Percentiles rank a stretch among this genome's conserved stretches.
Conservation (phyloP, 768 basidiomycete species). For the Austroboletus festivus region DNA sequence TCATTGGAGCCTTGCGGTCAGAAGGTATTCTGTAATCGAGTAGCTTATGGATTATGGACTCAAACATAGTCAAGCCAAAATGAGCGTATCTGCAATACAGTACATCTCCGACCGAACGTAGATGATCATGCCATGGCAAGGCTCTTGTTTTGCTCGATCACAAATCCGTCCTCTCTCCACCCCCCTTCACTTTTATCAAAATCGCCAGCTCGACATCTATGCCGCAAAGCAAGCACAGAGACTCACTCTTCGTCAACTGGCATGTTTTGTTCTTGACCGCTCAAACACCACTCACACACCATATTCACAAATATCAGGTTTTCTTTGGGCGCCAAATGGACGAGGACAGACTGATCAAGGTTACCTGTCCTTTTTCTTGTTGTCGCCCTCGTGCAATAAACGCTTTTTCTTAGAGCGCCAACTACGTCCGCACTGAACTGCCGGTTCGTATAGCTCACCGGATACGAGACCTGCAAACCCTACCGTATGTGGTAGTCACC, state of each 20-base stretch:
- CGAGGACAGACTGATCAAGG: constrained; percentile 74
- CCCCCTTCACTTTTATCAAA: constrained; percentile 73
- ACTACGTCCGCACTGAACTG: constrained; percentile 86
- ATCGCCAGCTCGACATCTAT: constrained; percentile 77
- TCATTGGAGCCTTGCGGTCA: constrained; percentile 70
- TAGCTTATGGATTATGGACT: not conserved
- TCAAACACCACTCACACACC: not conserved
- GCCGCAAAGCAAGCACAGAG: constrained; percentile 70
- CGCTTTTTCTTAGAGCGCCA: constrained; percentile 64
- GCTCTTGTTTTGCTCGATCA: constrained; percentile 7
- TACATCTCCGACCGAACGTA: constrained; percentile 8
- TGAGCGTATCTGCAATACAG: too few relatives aligned
- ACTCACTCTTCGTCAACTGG: constrained; percentile 76
- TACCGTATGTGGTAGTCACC: constrained; percentile 85
- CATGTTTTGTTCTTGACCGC: constrained; percentile 31
- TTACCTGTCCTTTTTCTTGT: constrained; percentile 21
- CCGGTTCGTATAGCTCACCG: constrained; percentile 88
- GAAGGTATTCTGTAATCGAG: constrained; percentile 59
- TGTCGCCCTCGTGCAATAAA: not conserved
- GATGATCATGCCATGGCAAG: constrained; percentile 30
- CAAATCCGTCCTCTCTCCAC: constrained; percentile 32
- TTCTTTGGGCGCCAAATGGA: constrained; percentile 86
- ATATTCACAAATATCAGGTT: constrained; percentile 49
- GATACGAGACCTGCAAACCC: constrained; percentile 77
- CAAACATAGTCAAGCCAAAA: too few relatives aligned